Evolutionary conservation across 352 stramenopile genomes (phyloP).

Genomic region (Globisporangium middletonii): DNA sequence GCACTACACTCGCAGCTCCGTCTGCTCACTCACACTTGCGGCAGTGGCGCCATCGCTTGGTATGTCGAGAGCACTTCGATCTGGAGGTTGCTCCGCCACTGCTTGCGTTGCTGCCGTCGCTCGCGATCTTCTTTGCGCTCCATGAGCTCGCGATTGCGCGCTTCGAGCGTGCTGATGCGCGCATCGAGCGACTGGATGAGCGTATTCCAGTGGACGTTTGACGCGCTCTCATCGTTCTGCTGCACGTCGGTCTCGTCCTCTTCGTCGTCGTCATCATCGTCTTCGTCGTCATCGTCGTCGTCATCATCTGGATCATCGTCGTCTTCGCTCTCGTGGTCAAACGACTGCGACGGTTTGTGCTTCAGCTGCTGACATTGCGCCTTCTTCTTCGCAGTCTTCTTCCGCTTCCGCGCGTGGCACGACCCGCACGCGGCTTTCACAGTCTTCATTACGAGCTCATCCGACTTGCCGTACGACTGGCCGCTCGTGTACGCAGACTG

Average conservation of each 20-base stretch:
- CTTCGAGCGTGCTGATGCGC: constrained; percentile 36
- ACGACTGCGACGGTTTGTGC: neutral
- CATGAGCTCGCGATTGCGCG: constrained; percentile 34
- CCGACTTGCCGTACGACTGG: constrained; percentile 16
- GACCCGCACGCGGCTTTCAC: constrained; percentile 12
- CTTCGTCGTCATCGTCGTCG: constrained; percentile 16
- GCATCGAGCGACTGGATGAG: constrained; percentile 32
- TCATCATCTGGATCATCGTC: constrained; percentile 10
- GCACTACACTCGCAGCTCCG: no score
- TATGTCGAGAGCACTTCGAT: constrained; percentile 14
- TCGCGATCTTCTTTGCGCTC: constrained; percentile 52
- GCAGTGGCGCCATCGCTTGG: neutral
- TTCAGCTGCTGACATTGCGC: neutral
- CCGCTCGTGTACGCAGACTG: constrained; percentile 8
- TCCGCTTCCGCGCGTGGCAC: constrained; percentile 6
- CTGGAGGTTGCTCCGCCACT: constrained; percentile 19
- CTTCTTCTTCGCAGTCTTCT: neutral
- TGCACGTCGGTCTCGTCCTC: constrained; percentile 15
- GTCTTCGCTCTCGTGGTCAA: neutral
- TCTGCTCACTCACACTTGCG: no score
- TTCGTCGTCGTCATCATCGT: constrained; percentile 16
- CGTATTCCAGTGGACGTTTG: constrained; percentile 2
- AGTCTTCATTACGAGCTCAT: constrained; percentile 10
- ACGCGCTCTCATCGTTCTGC: neutral
- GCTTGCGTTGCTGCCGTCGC: constrained; percentile 15